Base-by-base conservation (phyloP, 2,329 filamentous ascomycete species). In the Fusarium sp. region DNA sequence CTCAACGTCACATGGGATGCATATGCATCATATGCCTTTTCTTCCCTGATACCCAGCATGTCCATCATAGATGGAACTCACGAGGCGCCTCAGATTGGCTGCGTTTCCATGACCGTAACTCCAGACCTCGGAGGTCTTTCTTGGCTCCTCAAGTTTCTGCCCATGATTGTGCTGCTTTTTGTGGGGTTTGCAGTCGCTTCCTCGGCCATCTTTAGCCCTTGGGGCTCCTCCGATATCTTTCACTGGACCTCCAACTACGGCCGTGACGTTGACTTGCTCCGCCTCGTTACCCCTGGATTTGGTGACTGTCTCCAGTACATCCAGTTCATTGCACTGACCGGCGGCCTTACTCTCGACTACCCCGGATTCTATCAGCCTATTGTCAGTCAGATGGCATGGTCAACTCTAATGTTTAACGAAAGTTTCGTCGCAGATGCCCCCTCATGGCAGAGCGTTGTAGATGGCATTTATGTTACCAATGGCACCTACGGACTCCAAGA, bases 221-320 rank as follows among this genome's bases (percentile, higher is more conserved):
- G 96, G 95, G 96, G 96, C 20, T 92, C 93, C 2, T 89, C 89
- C 9, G 92, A 99, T 76, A 85, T 95, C 20, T 98, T 98, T 77
- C 90, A 92, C 70, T 99, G 95, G 94, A 94, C 93, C n/a, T 96
- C 93, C 75, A 99, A 99, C 77, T 98, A 97, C 77, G 96, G 96
- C 35, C 89, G 95, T 71, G 96, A 99, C 73, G 92, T 93, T 64
- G 96, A 99, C 80, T 83, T 97, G 69, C 84, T 99, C 54, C 90
- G 96, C 56, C 84, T 99, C 47, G 93, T 99, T 33, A 99, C 96
- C 0, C 96, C 96, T 7, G 96, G 96, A 1, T 98, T 99, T 76
- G 94, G 93, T 8, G 96, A 99, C 76, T 99, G 96, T 75, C 84
- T 99, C 56, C 94, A 98, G 79, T 98, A 99, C 77, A 92, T 99